Base-by-base conservation (phyloP, 106 monocot genomes). In the Dioscorea zingiberensis region DNA sequence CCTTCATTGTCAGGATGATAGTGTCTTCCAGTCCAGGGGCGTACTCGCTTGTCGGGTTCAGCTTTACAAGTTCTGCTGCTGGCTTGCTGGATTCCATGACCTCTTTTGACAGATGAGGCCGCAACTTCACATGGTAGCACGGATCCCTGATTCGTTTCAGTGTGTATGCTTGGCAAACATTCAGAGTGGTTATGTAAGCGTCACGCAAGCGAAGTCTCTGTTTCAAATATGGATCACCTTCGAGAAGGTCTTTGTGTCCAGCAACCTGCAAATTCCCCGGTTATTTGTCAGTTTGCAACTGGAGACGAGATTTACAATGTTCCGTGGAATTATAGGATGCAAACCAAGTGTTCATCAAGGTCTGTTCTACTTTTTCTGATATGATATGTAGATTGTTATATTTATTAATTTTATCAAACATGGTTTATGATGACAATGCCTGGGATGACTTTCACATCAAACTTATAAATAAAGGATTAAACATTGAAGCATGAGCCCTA, bases 1-100 rank as follows among this genome's bases (percentile, higher is more conserved):
- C 93, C 81, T 94, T 94, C 93, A 94, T 94, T 58, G 93, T 94
- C 71, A 94, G 62, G 59, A 94, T 94, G 47, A 94, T 76, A 21
- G 93, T 94, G 67, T 94, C 93, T 67, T 94, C 93, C 17, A 94
- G 58, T 13, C 93, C 93, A 53, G 89, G 93, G 18, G 86, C 83
- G 45, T 94, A 94, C 9, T 94, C 93, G 18, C 93, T 89, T 27
- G 76, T 78, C 10, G 93, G 93, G 63, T 94, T 94, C 58, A 94
- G 78, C 68, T 84, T 94, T 55, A 94, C 83, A 26, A 89, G 57
- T 70, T 94, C 94, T 1, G 86, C 83, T 44, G 81, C 85, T 14
- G 81, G 57, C 32, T 81, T 85, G 75, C 47, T 78, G 0, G 71
- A 23, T 13, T 64, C 59, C n/a, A 48, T 54, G 21, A 55, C 32